phyloP scores from a whole-genome alignment of 371 early-diverging fungal genomes.

The Lichtheimia ramosa region DNA sequence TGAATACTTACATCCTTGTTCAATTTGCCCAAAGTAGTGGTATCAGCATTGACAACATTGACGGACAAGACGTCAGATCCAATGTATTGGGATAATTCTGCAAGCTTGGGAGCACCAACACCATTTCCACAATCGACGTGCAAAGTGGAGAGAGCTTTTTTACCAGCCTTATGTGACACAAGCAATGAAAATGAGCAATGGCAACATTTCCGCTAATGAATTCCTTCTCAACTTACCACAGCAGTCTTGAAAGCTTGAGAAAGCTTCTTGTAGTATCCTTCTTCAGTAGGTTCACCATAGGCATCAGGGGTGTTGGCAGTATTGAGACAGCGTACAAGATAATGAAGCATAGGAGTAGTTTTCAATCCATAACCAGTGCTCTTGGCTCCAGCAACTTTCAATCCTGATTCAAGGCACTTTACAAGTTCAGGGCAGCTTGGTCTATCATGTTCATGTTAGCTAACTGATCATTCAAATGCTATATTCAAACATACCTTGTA shows the following conservation, averaged over 20 bases:
- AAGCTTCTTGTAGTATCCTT: slow-evolving; percentile 92
- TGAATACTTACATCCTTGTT: slow-evolving; percentile 73
- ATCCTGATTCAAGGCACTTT: slow-evolving; percentile 78
- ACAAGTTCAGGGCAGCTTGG: slow-evolving; percentile 89
- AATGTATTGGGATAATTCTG: slow-evolving; percentile 68
- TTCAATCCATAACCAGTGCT: slow-evolving; percentile 85
- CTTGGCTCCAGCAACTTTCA: slow-evolving; percentile 70
- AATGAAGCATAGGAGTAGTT: slow-evolving; percentile 98
- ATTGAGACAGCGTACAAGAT: slow-evolving; percentile 88
- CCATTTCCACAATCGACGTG: slow-evolving; percentile 96
- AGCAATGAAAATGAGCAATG: not conserved
- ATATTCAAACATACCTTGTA: slow-evolving; percentile 80
- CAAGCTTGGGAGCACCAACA: slow-evolving; percentile 93
- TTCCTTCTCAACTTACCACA: slow-evolving; percentile 55
- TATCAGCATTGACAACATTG: slow-evolving; percentile 74
- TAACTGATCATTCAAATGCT: too few species aligned
- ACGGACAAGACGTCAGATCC: slow-evolving; percentile 66
- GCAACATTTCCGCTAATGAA: not conserved
- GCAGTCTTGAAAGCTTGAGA: slow-evolving; percentile 80
- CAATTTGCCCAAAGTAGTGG: slow-evolving; percentile 65
- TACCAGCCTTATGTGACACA: slow-evolving; percentile 53
- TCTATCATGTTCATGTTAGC: slow-evolving; percentile 21
- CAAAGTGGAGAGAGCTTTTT: slow-evolving; percentile 67
- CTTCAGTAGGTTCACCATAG: slow-evolving; percentile 92
- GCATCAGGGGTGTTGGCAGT: slow-evolving; percentile 74